Percentiles rank a stretch among this genome's conserved stretches.
Conservation (phyloP, 1,284 basidiomycete genomes). For the Phlebopus sp. region DNA sequence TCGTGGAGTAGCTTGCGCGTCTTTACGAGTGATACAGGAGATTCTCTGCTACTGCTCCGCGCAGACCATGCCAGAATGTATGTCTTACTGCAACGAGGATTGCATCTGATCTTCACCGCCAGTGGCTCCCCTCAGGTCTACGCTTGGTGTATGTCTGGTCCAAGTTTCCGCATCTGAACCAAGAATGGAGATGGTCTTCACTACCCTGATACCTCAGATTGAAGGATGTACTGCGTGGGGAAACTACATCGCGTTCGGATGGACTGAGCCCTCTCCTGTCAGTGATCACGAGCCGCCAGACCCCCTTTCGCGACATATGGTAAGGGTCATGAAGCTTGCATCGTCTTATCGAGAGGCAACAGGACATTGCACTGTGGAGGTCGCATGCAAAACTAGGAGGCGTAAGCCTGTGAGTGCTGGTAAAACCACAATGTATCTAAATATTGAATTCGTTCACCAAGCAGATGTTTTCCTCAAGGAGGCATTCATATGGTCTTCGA, state of each 20-base stretch:
- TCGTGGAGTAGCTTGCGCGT: slow-evolving; percentile 3
- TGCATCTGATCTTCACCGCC: neutral
- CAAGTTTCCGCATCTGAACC: neutral
- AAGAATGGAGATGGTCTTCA: neutral
- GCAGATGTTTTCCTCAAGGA: neutral
- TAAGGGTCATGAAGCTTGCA: neutral
- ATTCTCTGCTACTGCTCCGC: slow-evolving; percentile 8
- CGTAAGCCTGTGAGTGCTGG: neutral
- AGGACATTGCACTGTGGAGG: neutral
- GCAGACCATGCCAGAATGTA: slow-evolving; percentile 6
- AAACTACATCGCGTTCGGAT: slow-evolving; percentile 1
- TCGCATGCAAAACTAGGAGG: neutral
- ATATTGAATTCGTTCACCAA: too few relatives aligned
- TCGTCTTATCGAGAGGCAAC: neutral
- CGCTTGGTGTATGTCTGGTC: slow-evolving; percentile 8
- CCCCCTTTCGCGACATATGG: neutral
- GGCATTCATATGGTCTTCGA: slow-evolving; percentile 14
- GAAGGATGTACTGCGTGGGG: neutral
- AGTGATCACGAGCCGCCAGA: neutral
- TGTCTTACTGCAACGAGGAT: neutral
- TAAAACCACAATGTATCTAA: too few relatives aligned
- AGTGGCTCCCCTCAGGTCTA: slow-evolving; percentile 1
- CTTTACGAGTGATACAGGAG: slow-evolving; percentile 8
- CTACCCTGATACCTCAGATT: neutral
- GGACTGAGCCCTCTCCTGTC: neutral